A percentile compares a stretch with the other conserved stretches of the same genome.
Evolutionary conservation across 2,329 filamentous ascomycete genomes (phyloP).

Genomic region (Dothiorella sarmentorum): DNA sequence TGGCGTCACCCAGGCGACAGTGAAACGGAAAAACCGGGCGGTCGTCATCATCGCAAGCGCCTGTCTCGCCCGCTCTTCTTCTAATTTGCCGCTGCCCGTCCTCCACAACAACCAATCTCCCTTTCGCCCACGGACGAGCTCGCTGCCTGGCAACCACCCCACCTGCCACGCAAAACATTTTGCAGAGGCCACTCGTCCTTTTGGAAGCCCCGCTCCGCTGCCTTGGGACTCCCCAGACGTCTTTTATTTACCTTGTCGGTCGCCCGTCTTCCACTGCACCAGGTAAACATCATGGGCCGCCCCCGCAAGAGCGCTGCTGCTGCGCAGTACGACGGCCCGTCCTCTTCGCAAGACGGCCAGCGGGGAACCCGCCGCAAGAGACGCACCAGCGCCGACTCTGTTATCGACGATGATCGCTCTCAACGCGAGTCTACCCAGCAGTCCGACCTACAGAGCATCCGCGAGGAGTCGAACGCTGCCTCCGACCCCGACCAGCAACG

Average conservation of each 20-base stretch:
- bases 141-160: conserved; percentile 12
- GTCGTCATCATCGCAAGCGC: conserved; percentile 4
- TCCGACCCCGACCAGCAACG: background rate
- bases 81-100: conserved; percentile 2
- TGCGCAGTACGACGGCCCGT: background rate
- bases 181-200: background rate
- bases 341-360: conserved; percentile 18
- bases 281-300: conserved; percentile 15
- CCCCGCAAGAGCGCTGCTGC: background rate
- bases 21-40: conserved; percentile 7
- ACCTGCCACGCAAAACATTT: background rate
- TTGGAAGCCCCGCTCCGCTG: background rate
- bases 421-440: conserved; percentile 15
- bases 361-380: conserved; percentile 32
- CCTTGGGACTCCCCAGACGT: background rate
- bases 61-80: conserved; percentile 4
- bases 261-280: background rate
- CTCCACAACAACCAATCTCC: background rate
- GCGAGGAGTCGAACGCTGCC: conserved; percentile 1
- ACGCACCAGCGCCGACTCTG: conserved; percentile 22
- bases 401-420: conserved; percentile 22
- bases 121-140: background rate
- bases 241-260: background rate
- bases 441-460: conserved; percentile 11
- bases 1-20: background rate